Evolutionary conservation across 176 grass and related monocot species (phyloP).

Genomic region (Guadua angustifolia): DNA sequence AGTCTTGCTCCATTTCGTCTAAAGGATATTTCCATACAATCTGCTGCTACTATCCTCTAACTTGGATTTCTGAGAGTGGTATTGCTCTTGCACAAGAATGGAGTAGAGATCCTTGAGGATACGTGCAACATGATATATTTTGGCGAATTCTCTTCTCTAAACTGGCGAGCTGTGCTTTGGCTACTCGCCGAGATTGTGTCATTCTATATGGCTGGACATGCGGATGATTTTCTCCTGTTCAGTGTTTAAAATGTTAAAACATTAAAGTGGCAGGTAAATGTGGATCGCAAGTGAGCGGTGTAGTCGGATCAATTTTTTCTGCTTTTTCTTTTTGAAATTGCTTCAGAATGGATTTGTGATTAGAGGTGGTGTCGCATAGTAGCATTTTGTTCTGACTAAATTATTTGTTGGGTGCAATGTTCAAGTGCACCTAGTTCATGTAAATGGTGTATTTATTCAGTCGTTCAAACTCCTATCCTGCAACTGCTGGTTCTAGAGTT

Average conservation of each 20-base stretch:
- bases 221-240: background rate
- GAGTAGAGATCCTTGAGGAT: slow-evolving; percentile 43
- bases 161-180: slow-evolving; percentile 19
- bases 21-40: slow-evolving; percentile 26
- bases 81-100: slow-evolving; percentile 30
- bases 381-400: slow-evolving; percentile 48
- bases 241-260: background rate
- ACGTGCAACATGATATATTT: slow-evolving; percentile 55
- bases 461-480: slow-evolving; percentile 23
- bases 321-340: slow-evolving; percentile 27
- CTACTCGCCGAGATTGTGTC: background rate
- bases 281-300: slow-evolving; percentile 41
- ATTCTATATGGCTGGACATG: background rate
- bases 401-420: slow-evolving; percentile 46
- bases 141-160: slow-evolving; percentile 37
- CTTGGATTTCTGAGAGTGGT: slow-evolving; percentile 42
- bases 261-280: slow-evolving; percentile 37
- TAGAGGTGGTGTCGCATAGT: slow-evolving; percentile 41
- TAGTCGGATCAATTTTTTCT: slow-evolving; percentile 39
- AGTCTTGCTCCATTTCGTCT: background rate
- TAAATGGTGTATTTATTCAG: slow-evolving; percentile 42
- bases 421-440: slow-evolving; percentile 38
- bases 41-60: slow-evolving; percentile 56
- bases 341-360: slow-evolving; percentile 51
- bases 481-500: slow-evolving; percentile 12